Conservation (phyloP, 345 rosid genomes). For the Lepidium aucheri region DNA sequence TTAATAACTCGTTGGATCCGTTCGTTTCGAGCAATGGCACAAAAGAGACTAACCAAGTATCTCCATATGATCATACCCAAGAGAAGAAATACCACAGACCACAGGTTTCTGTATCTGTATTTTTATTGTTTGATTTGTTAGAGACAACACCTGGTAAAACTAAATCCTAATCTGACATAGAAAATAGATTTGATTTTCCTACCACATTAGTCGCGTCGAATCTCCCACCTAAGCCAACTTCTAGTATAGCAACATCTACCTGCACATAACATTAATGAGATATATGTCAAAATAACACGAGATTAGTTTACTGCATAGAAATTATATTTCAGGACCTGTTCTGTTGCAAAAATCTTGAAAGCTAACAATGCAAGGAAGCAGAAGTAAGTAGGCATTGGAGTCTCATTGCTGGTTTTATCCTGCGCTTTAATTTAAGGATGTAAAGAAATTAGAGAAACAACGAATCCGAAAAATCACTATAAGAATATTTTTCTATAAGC, state of each 20-base stretch:
- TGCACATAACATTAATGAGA: slow-evolving; percentile 20
- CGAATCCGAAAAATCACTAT: background rate
- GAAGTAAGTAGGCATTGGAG: slow-evolving; percentile 90
- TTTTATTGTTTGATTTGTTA: background rate
- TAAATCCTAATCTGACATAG: background rate
- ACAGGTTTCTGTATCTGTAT: slow-evolving; percentile 69
- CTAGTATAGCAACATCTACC: slow-evolving; percentile 94
- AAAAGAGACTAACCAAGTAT: slow-evolving; percentile 67
- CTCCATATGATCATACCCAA: slow-evolving; percentile 42
- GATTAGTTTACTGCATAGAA: background rate
- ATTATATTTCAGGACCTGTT: slow-evolving; percentile 50
- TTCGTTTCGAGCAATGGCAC: background rate
- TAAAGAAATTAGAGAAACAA: background rate
- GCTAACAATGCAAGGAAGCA: slow-evolving; percentile 88
- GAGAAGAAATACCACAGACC: slow-evolving; percentile 86
- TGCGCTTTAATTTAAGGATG: slow-evolving; percentile 21
- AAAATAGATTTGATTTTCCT: background rate
- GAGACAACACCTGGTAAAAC: background rate
- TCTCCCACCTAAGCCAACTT: slow-evolving; percentile 93
- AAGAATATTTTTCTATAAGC: background rate
- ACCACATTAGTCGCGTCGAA: slow-evolving; percentile 96
- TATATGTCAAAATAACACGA: background rate
- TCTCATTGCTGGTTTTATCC: slow-evolving; percentile 60
- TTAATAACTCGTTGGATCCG: background rate
- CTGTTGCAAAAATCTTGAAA: slow-evolving; percentile 77